Evolutionary conservation across 2,329 filamentous ascomycete species (phyloP), one percentile per base, ranked within the genome.

Genomic region (Aspergillus sp.): DNA sequence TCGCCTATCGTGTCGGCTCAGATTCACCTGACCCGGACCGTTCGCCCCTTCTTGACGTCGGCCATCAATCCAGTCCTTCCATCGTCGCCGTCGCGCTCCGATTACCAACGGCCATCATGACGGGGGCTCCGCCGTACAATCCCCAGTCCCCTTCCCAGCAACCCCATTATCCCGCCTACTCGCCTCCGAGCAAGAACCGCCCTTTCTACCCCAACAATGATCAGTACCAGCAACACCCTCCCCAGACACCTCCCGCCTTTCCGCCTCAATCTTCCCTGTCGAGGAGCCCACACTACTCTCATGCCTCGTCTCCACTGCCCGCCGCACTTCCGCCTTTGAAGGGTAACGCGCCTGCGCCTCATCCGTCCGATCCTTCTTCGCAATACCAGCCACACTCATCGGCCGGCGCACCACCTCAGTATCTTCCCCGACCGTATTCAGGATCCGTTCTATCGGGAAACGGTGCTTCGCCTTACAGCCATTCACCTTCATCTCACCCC

Each of bases 101-200:
- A 36, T 36, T 36, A 36, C 14, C 32, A 12, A 67, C 69, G 69
- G 69, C 67, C 73, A 75, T 66, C 69, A 78, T 78, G 76, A 73
- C 76, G 62, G 76, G 76, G 65, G 74, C 72, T 72, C 77, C 77
- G 64, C 77, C 78, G 60, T 79, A 77, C 65, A 75, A 76, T 66
- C 71, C 75, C 60, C 77, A 77, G 66, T 80, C 78, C 65, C 77
- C 78, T 58, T 75, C 77, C 59, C 76, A 78, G 66, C 76, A 78
- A 66, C 69, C 73, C 58, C 74, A 72, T 56, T 77, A 73, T 66
- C 70, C 75, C 60, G 70, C 70, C 58, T 79, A 79, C 65, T 78
- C 77, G 49, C 77, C 78, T 52, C 74, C 77, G 49, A 74, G 69
- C 62, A 77, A 79, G 64, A 75, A 73, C 55, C 73, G 71, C 49